Conservation (phyloP, 306 rosid genomes). For the Quercus mongolica region DNA sequence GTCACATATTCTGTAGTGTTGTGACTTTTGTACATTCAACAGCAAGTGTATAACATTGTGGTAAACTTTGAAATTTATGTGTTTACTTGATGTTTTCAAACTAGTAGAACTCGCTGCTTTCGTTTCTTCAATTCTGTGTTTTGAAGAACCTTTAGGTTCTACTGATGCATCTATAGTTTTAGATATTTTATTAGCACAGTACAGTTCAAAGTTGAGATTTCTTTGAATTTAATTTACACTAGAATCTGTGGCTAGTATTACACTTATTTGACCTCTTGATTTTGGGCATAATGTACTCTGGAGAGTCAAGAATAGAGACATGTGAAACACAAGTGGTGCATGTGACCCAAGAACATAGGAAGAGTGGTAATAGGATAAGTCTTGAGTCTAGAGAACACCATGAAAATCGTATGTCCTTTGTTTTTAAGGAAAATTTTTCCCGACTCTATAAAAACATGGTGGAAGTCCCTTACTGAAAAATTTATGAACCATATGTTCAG, state of each 20-base stretch:
- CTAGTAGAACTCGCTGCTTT: background rate
- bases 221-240: background rate
- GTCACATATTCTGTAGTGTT: background rate
- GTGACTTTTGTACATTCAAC: background rate
- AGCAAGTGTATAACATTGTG: background rate
- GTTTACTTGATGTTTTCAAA: background rate
- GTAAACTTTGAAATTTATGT: background rate
- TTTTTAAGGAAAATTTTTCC: background rate
- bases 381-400: background rate
- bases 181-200: background rate
- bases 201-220: background rate
- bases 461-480: background rate
- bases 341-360: background rate
- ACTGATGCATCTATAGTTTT: background rate
- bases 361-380: background rate
- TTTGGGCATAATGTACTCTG: background rate
- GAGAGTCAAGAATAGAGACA: background rate
- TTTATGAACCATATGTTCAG: too few relatives aligned
- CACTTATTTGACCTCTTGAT: background rate
- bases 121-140: background rate
- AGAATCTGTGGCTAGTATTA: background rate
- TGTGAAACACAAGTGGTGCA: background rate
- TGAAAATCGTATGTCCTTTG: background rate
- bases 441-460: background rate
- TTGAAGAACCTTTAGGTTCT: background rate